A percentile compares a stretch with the other conserved stretches of the same genome.
Conservation (phyloP, 179 eudicot genomes). For the Beta macrorhiza region DNA sequence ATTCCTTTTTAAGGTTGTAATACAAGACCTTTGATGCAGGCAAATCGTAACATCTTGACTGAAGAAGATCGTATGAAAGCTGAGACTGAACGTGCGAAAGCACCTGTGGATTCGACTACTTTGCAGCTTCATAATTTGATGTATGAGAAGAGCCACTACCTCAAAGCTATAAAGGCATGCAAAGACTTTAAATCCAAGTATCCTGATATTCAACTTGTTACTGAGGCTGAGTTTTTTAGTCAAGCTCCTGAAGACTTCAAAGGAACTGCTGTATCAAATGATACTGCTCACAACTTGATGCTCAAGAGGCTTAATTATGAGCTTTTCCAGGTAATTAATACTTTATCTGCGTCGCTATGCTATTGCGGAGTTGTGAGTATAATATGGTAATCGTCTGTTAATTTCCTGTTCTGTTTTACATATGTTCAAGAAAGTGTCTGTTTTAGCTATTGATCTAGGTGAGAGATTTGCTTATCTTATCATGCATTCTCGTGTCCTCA, state of each 20-base stretch:
- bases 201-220: constrained; percentile 88
- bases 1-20: constrained; percentile 17
- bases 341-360: not conserved
- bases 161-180: constrained; percentile 96
- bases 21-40: constrained; percentile 43
- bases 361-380: not conserved
- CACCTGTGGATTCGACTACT: constrained; percentile 88
- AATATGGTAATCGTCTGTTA: not conserved
- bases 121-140: constrained; percentile 93
- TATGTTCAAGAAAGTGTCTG: not conserved
- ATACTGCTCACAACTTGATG: constrained; percentile 76
- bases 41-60: constrained; percentile 78
- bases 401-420: not conserved
- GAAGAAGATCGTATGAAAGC: constrained; percentile 88
- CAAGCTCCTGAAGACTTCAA: constrained; percentile 82
- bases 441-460: not conserved
- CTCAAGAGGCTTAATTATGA: constrained; percentile 88
- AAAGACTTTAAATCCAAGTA: constrained; percentile 92
- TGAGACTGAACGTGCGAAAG: constrained; percentile 85
- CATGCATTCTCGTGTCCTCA: not conserved
- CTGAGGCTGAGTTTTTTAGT: constrained; percentile 78
- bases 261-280: constrained; percentile 53
- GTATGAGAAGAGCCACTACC: constrained; percentile 91
- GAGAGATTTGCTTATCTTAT: not conserved
- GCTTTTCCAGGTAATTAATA: constrained; percentile 62